Base-by-base conservation (phyloP, 2,329 filamentous ascomycete genomes). In the Beauveria asiatica region DNA sequence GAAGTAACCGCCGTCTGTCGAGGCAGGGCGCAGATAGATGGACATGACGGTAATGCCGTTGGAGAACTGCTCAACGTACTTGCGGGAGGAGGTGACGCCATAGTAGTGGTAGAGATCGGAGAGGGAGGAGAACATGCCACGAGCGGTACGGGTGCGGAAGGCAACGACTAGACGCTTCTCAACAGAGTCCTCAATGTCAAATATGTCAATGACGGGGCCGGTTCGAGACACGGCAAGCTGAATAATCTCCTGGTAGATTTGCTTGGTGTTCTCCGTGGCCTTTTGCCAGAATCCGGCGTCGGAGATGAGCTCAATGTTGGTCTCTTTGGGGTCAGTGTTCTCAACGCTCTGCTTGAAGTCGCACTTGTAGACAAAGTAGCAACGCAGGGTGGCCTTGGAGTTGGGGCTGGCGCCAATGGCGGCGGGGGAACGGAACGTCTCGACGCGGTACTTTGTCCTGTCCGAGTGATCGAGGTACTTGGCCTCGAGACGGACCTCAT, bases 61-160 rank as follows among this genome's bases (percentile, higher is more conserved):
- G 70, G 92, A 94, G 80, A 99, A 99, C 76, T 97, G 94, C 77
- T 99, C 90, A 52, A 99, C 89, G 70, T 99, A 99, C 78, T 99
- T 99, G 67, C 94, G 84, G 30, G 94, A 94, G 70, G 90, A 96
- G 2, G 94, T 99, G 63, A 97, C 83, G 48, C 94, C 93, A 71
- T 99, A 99, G 83, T 97, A 97, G 78, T 99, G 94, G 79, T 99
- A 99, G 42, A 99, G 80, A 73, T 97, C 92, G 65, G 90, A 96
- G 67, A 99, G 78, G 30, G 94, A 92, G 67, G 92, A 96, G 82
- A 99, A 99, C 69, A 99, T 80, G 64, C 94, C 94, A 67, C 91
- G 83, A 33, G 94, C 94, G 19, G 93, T 96, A 64, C 92, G 88
- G 67, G 93, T 90, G 67, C 93, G 92, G 81, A 97, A 97, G 50